phyloP scores from a whole-genome alignment of 345 rosid species.

The Salix exigua region DNA sequence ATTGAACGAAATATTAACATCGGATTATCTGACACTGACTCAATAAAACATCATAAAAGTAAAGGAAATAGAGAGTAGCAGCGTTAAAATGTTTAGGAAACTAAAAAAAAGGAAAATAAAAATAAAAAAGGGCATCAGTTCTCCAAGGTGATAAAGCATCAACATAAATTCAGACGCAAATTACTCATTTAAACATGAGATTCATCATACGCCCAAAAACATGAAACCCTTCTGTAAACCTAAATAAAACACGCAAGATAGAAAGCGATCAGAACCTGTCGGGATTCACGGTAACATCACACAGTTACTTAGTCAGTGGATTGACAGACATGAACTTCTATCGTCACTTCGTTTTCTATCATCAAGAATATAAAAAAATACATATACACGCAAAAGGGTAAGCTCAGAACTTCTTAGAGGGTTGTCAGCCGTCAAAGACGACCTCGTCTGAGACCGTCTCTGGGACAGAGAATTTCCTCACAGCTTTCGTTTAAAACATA shows the following conservation, averaged over 20 bases:
- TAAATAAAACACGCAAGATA: neutral
- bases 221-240: neutral
- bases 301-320: conserved; percentile 37
- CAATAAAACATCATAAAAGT: neutral
- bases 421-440: conserved; percentile 43
- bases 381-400: neutral
- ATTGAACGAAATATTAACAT: too few relatives aligned
- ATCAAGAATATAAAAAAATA: neutral
- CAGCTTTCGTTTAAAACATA: neutral
- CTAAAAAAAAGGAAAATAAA: neutral
- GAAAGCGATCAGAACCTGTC: conserved; percentile 56
- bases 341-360: conserved; percentile 44
- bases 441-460: conserved; percentile 20
- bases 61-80: neutral
- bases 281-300: conserved; percentile 52
- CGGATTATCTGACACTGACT: neutral
- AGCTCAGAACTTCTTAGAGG: conserved; percentile 73
- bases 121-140: conserved; percentile 33
- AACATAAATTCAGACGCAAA: conserved; percentile 45
- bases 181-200: conserved; percentile 40
- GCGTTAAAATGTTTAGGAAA: neutral
- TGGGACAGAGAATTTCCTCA: conserved; percentile 42
- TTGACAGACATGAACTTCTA: conserved; percentile 47
- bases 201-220: conserved; percentile 30
- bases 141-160: conserved; percentile 58